A percentile compares a stretch with the other conserved stretches of the same genome.
Conservation (phyloP, 2,329 filamentous ascomycete species). For the Lojkania enalia region DNA sequence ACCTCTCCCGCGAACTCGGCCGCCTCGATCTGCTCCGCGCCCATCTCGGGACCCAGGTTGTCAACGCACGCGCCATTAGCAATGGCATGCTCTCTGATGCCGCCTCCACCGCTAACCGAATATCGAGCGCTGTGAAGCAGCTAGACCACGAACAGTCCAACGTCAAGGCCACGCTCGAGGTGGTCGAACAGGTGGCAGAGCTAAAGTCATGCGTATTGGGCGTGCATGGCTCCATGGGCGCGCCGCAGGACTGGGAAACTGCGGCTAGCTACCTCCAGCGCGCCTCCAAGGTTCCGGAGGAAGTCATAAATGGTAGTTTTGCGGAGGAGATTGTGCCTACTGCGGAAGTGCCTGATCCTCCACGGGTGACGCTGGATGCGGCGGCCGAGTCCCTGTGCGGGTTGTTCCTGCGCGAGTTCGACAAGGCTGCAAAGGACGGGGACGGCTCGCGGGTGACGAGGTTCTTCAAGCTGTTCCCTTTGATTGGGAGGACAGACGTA, state of each 20-base stretch:
- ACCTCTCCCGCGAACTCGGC: slow-evolving; percentile 82
- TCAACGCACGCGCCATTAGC: slow-evolving; percentile 79
- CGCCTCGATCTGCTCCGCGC: slow-evolving; percentile 88
- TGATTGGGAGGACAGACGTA: slow-evolving; percentile 86
- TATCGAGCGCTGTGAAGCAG: slow-evolving; percentile 83
- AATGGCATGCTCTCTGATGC: slow-evolving; percentile 89
- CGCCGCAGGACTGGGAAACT: slow-evolving; percentile 97
- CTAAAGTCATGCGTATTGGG: slow-evolving; percentile 95
- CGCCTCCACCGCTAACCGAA: slow-evolving; percentile 79
- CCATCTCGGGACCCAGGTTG: slow-evolving; percentile 82
- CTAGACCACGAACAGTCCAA: slow-evolving; percentile 90
- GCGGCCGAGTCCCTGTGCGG: slow-evolving; percentile 88
- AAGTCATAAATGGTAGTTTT: slow-evolving; percentile 82
- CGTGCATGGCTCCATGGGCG: slow-evolving; percentile 94
- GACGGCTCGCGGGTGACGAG: slow-evolving; percentile 88
- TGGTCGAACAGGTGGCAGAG: slow-evolving; percentile 95
- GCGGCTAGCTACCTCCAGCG: slow-evolving; percentile 87
- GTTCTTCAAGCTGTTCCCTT: slow-evolving; percentile 96
- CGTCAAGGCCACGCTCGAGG: slow-evolving; percentile 85
- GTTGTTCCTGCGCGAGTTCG: slow-evolving; percentile 91
- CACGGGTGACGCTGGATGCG: slow-evolving; percentile 80
- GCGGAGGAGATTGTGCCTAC: slow-evolving; percentile 92
- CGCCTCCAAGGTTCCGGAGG: slow-evolving; percentile 76
- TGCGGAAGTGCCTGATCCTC: slow-evolving; percentile 90
- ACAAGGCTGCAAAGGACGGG: slow-evolving; percentile 83